Conservation (phyloP, 1,284 basidiomycete species). For the Cutaneotrichosporon curvatum region DNA sequence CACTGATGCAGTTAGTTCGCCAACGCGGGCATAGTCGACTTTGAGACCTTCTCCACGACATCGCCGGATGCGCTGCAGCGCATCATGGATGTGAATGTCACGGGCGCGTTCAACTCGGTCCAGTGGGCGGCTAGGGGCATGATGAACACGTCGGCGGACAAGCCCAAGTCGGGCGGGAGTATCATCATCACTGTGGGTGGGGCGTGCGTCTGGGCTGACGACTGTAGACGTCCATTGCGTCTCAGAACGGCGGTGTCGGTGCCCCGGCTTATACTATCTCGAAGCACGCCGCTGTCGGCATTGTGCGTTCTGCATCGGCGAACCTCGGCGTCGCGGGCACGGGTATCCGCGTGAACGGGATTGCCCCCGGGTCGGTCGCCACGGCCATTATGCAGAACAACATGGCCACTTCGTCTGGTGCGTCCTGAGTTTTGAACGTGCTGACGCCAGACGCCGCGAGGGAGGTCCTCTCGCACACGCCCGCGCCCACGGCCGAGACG, state of each 20-base stretch:
- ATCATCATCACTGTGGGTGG: constrained; percentile 15
- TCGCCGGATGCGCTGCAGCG: constrained; percentile 2
- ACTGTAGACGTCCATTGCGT: constrained; percentile 8
- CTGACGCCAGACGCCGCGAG: neutral
- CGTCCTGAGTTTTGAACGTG: neutral
- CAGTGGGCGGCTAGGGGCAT: constrained; percentile 14
- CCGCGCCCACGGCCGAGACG: constrained; percentile 1
- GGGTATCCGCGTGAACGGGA: constrained; percentile 14
- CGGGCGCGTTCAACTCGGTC: constrained; percentile 13
- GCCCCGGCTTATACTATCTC: constrained; percentile 11
- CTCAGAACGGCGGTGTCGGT: constrained; percentile 13
- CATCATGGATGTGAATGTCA: constrained; percentile 16
- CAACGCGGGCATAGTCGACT: constrained; percentile 16
- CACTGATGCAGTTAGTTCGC: constrained; percentile 7
- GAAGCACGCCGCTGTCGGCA: constrained; percentile 12
- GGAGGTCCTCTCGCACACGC: neutral
- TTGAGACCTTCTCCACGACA: constrained; percentile 10
- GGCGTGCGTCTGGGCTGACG: too few relatives aligned
- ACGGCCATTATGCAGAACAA: constrained; percentile 7
- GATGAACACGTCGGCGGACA: constrained; percentile 11
- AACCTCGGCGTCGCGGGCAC: constrained; percentile 11
- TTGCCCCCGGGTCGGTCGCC: constrained; percentile 8
- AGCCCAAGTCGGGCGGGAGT: constrained; percentile 11
- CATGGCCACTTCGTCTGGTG: constrained; percentile 10
- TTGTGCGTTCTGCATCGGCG: constrained; percentile 9